Percentiles rank a stretch among this genome's conserved stretches.
phyloP scores from a whole-genome alignment of 164 flowering plant genomes.

The Berberis thunbergii region DNA sequence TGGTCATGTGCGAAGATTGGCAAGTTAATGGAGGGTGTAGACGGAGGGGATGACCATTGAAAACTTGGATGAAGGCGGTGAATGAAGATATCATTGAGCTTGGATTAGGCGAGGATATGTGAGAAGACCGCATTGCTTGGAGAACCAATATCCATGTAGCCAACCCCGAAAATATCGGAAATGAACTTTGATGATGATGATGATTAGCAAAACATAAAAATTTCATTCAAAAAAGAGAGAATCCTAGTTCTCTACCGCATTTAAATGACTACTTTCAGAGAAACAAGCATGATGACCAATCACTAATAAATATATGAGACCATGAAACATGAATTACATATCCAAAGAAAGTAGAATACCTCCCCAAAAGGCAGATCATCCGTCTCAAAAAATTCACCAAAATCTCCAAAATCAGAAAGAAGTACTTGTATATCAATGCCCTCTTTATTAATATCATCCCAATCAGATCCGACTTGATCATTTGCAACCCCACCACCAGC shows the following conservation, averaged over 20 bases:
- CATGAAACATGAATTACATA: background rate
- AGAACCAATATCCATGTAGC: too few relatives aligned
- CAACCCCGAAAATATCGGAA: too few relatives aligned
- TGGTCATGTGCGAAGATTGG: too few relatives aligned
- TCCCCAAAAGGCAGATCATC: constrained; percentile 87
- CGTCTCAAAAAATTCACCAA: constrained; percentile 86
- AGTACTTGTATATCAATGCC: constrained; percentile 80
- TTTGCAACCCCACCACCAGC: constrained; percentile 41
- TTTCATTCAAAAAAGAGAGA: background rate
- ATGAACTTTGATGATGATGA: too few relatives aligned
- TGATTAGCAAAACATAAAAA: too few relatives aligned
- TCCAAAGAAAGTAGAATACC: constrained; percentile 33
- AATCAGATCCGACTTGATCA: constrained; percentile 58
- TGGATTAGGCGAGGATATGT: too few relatives aligned
- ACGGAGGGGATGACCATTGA: too few relatives aligned
- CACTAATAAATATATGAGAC: background rate
- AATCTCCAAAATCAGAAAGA: constrained; percentile 91
- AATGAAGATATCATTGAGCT: too few relatives aligned
- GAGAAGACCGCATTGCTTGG: too few relatives aligned
- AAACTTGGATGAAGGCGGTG: too few relatives aligned
- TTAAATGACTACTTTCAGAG: too few relatives aligned
- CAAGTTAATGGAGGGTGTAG: too few relatives aligned
- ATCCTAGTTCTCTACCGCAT: background rate
- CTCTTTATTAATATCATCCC: constrained; percentile 74
- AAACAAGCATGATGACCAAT: background rate